These are phyloP conservation scores for Emmonsia crescens DNA, from an alignment of 2,329 filamentous ascomycete genomes.

Conservation along the genomic window DNA sequence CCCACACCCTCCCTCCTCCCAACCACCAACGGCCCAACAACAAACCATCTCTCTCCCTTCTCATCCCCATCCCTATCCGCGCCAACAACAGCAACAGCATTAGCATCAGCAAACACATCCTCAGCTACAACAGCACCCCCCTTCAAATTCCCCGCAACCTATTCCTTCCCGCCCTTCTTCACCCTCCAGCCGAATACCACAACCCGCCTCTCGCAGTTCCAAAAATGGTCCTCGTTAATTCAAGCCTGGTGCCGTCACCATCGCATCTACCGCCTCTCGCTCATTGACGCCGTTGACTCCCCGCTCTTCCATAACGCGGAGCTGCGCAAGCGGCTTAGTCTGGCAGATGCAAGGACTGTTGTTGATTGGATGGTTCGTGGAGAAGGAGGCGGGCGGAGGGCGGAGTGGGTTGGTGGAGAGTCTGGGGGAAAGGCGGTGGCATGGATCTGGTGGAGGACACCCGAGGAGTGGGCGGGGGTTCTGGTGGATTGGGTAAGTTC, in stretches of 20 bases:
- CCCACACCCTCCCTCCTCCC: constrained; percentile 10
- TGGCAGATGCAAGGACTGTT: constrained; percentile 43
- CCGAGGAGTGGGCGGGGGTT: constrained; percentile 78
- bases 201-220: constrained; percentile 44
- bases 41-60: neutral
- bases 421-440: constrained; percentile 43
- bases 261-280: constrained; percentile 62
- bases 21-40: constrained; percentile 4
- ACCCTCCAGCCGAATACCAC: constrained; percentile 37
- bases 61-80: neutral
- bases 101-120: neutral
- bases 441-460: constrained; percentile 75
- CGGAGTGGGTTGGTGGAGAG: constrained; percentile 48
- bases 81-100: neutral
- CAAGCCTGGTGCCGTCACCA: constrained; percentile 73
- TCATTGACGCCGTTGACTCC: constrained; percentile 50
- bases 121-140: constrained; percentile 6
- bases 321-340: constrained; percentile 36
- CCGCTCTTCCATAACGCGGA: constrained; percentile 45
- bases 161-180: constrained; percentile 45
- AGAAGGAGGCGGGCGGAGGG: constrained; percentile 38
- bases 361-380: constrained; percentile 45
- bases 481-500: constrained; percentile 57
- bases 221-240: constrained; percentile 78
- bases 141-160: constrained; percentile 32